Percentiles rank a stretch among this genome's conserved stretches.
Evolutionary conservation across 2,329 filamentous ascomycete genomes (phyloP).

Genomic region (Botrytis pseudocinerea): DNA sequence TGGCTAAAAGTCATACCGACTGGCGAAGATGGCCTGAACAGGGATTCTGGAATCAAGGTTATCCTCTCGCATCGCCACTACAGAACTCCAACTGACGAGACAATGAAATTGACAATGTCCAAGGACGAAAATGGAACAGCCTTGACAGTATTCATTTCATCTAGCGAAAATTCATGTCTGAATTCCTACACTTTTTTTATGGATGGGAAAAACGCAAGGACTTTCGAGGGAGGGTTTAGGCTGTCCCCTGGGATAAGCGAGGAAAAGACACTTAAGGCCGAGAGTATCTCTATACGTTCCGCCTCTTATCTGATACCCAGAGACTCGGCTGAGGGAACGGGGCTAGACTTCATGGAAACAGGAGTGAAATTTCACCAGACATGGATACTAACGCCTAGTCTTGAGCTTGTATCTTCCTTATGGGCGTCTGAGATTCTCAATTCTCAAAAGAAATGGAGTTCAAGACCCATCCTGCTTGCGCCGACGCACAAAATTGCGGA

Average conservation of each 20-base stretch:
- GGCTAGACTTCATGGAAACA: slow-evolving; percentile 39
- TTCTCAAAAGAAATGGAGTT: not conserved
- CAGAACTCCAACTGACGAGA: slow-evolving; percentile 43
- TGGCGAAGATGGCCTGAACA: slow-evolving; percentile 24
- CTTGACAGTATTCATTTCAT: slow-evolving; percentile 31
- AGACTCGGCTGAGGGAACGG: slow-evolving; percentile 20
- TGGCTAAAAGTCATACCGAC: slow-evolving; percentile 37
- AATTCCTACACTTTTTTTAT: slow-evolving; percentile 37
- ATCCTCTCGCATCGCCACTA: slow-evolving; percentile 50
- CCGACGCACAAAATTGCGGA: slow-evolving; percentile 26
- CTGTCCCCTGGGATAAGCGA: slow-evolving; percentile 21
- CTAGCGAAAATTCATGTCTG: slow-evolving; percentile 32
- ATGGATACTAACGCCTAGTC: slow-evolving; percentile 46
- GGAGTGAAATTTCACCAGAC: slow-evolving; percentile 51
- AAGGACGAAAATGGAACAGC: slow-evolving; percentile 32
- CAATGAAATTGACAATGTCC: slow-evolving; percentile 45
- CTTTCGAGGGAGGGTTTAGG: slow-evolving; percentile 32
- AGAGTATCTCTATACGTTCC: slow-evolving; percentile 3
- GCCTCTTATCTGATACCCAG: slow-evolving; percentile 3
- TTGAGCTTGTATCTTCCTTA: slow-evolving; percentile 48
- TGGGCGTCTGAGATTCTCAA: slow-evolving; percentile 30
- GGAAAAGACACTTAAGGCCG: not conserved
- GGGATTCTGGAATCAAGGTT: slow-evolving; percentile 34
- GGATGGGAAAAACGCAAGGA: slow-evolving; percentile 21
- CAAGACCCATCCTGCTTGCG: slow-evolving; percentile 19